A percentile compares a stretch with the other conserved stretches of the same genome.
Conservation (phyloP, 306 rosid species). For the Abrus pulchellus region DNA sequence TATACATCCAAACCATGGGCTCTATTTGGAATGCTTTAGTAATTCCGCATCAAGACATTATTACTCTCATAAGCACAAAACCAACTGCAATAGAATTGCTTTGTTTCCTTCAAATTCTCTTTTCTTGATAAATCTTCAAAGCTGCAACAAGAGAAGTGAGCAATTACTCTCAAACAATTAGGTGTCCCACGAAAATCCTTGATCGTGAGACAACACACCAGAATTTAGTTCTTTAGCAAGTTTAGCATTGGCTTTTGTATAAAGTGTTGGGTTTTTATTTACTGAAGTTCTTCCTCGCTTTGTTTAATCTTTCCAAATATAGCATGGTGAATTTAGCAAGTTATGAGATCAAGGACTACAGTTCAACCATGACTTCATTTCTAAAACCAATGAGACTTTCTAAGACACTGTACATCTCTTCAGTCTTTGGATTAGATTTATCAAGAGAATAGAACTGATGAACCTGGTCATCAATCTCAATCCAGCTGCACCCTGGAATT, state of each 20-base stretch:
- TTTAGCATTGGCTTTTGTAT: neutral
- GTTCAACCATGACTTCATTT: conserved; percentile 46
- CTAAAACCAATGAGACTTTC: conserved; percentile 57
- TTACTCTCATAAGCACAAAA: no score
- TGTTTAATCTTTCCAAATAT: conserved; percentile 39
- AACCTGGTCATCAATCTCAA: conserved; percentile 73
- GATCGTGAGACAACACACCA: neutral
- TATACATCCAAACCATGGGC: neutral
- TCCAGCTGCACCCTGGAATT: conserved; percentile 89
- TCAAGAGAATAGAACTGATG: conserved; percentile 75
- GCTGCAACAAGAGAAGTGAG: neutral
- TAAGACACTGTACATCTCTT: conserved; percentile 62
- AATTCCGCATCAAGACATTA: neutral
- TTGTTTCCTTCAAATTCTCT: conserved; percentile 1
- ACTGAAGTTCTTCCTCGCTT: conserved; percentile 2
- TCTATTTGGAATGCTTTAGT: neutral
- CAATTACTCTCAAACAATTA: neutral
- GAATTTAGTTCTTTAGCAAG: neutral
- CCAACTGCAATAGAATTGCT: no score
- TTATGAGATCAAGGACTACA: conserved; percentile 8
- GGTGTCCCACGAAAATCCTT: neutral
- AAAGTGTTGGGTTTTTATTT: neutral
- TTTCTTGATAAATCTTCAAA: neutral
- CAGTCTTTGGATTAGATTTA: conserved; percentile 62
- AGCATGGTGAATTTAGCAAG: neutral